Base-by-base conservation (phyloP, 192 early-diverging fungal species). In the Pilaira anomala region DNA sequence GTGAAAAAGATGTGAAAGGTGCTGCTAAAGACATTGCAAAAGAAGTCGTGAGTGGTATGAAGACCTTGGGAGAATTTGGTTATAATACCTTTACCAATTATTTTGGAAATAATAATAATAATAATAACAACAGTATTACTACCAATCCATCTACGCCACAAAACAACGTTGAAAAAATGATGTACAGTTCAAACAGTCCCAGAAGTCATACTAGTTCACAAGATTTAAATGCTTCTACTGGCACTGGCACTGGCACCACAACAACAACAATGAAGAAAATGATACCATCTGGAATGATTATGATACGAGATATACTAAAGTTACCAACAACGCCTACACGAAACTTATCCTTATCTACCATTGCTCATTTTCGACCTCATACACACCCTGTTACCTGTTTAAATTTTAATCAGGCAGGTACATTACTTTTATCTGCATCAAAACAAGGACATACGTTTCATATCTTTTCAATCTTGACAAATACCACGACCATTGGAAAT, bases 21-120 rank as follows among this genome's bases (percentile, higher is more conserved):
- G 68, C 83, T 21, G 89, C 90, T 1, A 82, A 82, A 39, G 89
- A 88, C 29, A 86, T 92, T 18, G 90, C 88, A 21, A 91, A 92
- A 54, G 91, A 93, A 62, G 80, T 92, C 11, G 79, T 89, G 30
- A 80, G 78, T 42, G 90, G 91, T 11, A 86, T 91, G n/a, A 91
- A 84, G 46, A 79, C 83, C 29, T 67, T 93, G 14, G 83, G 90
- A 76, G 76, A 70, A 24, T 65, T 26, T 50, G 88, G 88, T 6
- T 89, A 88, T 63, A 79, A 85, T 18, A 86, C 88, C 0, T 56
- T 90, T 12, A 82, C 80, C 11, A 85, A 72, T 28, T 92, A 92
- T 57, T 83, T 88, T 54, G 25, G 25, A 11, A 45, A 45, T 19
- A n/a, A 11, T 21, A 48, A 48, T 21, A 7, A 3, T 16, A 48